Evolutionary conservation across 768 basidiomycete genomes (phyloP).

Genomic region (Phallus indusiatus): DNA sequence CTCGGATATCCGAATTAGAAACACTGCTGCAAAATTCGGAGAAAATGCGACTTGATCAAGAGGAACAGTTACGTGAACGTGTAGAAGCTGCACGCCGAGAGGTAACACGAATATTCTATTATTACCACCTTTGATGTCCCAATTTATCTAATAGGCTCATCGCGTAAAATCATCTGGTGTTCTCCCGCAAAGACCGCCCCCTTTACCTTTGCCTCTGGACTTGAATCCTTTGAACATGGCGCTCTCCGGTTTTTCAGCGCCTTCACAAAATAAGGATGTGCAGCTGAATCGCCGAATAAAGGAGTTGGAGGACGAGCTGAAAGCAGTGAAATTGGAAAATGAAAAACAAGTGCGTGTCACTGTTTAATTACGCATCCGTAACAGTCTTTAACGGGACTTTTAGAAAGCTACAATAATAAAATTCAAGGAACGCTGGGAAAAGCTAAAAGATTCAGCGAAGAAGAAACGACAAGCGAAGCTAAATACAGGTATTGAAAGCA

Average conservation of each 20-base stretch:
- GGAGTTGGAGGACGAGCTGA: slow-evolving; percentile 75
- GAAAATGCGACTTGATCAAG: slow-evolving; percentile 64
- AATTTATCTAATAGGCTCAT: slow-evolving; percentile 7
- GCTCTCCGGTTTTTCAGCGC: slow-evolving; percentile 28
- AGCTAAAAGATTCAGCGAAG: slow-evolving; percentile 79
- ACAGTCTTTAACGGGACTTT: slow-evolving; percentile 10
- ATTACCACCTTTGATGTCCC: not conserved
- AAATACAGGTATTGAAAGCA: slow-evolving; percentile 42
- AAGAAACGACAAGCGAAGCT: slow-evolving; percentile 71
- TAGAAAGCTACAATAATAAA: slow-evolving; percentile 78
- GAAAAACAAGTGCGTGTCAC: slow-evolving; percentile 62
- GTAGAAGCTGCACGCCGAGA: slow-evolving; percentile 62
- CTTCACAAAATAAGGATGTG: slow-evolving; percentile 38
- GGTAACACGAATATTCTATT: slow-evolving; percentile 30
- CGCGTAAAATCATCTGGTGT: slow-evolving; percentile 6
- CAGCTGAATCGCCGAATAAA: slow-evolving; percentile 42
- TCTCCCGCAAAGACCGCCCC: slow-evolving; percentile 19
- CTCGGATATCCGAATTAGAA: slow-evolving; percentile 48
- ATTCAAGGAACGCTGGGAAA: slow-evolving; percentile 84
- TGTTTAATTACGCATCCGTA: not conserved
- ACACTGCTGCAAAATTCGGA: slow-evolving; percentile 53
- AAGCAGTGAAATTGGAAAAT: slow-evolving; percentile 54
- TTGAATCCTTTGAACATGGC: slow-evolving; percentile 45
- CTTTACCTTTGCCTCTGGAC: slow-evolving; percentile 37
- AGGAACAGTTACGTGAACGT: slow-evolving; percentile 69